Base-by-base conservation (phyloP, 2,329 filamentous ascomycete genomes). In the Paecilomyces dactylethromorphus region DNA sequence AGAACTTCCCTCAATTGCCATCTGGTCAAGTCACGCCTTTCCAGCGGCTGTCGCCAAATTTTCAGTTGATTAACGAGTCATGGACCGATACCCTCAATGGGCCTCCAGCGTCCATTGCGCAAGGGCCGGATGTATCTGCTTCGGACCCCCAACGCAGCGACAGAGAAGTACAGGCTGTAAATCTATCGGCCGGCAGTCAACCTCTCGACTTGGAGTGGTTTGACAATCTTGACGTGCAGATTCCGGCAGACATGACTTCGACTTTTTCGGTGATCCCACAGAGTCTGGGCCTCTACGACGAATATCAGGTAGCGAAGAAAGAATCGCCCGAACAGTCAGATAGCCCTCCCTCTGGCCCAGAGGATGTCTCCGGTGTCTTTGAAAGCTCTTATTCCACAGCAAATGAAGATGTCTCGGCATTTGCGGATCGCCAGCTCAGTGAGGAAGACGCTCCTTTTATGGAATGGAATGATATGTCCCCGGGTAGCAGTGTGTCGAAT, bases 201-300 rank as follows among this genome's bases (percentile, higher is more conserved):
- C 66, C 69, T 5, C 70, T 72, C 26, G 69, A 73, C 58, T 69
- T 68, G 13, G 70, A 70, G 50, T 74, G 72, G 72, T 64, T 71
- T 7, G 64, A 71, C 35, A 64, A 59, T 31, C 61, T 74, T n/a
- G 71, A 73, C 58, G 67, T 70, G 1, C 71, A 72, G 54, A 55
- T 73, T 5, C 69, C 71, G 3, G 63, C 67, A 11, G 66, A 68
- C 15, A 65, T 69, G 63, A 65, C 66, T 24, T 63, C 69, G 1
- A 66, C 71, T 3, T 59, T 68, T 29, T 59, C 65, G 5, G 55
- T 64, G 11, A 53, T 61, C 3, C 59, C 65, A 8, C 67, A 65
- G 29, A 63, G 61, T 12, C 22, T 60, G 3, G 21, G 56, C 2
- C 62, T 65, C 29, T 54, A 62, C 53, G 62, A 64, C 22, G 66